Base-by-base conservation (phyloP, 768 basidiomycete species). In the Panaeolus cyanescens region DNA sequence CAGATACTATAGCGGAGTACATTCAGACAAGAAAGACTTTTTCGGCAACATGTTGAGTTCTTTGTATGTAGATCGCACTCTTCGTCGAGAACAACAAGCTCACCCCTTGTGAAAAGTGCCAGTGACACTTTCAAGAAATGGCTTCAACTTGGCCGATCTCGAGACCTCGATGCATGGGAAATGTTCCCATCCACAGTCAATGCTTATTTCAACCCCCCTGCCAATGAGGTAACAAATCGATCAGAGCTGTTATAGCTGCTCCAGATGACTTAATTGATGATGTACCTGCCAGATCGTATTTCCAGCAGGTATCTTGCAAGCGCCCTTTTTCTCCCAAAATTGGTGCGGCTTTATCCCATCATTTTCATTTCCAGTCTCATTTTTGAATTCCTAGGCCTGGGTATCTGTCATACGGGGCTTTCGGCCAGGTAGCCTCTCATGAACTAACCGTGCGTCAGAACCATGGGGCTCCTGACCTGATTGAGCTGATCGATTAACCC, bases 301-400 rank as follows among this genome's bases (percentile, higher is more conserved):
- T 79, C 96, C 97, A 8, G 96, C 97, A 20, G 97, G 97, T 25
- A 95, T 99, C 68, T 77, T 99, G 17, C 93, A 90, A 64, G 89
- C 93, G 1, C 96, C 96, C 0, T 98, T 95, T 84, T 98, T 95
- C 80, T 85, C 84, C 4, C 79, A 84, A 56, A 80, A 86, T 59
- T 96, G 94, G 91, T 91, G 62, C 36, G 81, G 60, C 19, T 32
- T 53, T 40, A 19, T 37, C 45, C 20, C 25, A 10, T 32, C 28
- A 25, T 8, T 1, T 17, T 54, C 4, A 22, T 60, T 17, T 33
- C 45, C 57, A 59, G n/a, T 39, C 10, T 62, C 65, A 62, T 63
- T 53, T 32, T 61, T 20, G 28, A 54, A 55, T 50, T 33, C 17
- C 32, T 59, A 93, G 91, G 93, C 97, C 97, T 4, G 80, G 85